A percentile compares a stretch with the other conserved stretches of the same genome.
Evolutionary conservation across 2,329 filamentous ascomycete genomes (phyloP).

Genomic region (Diaporthe sp.): DNA sequence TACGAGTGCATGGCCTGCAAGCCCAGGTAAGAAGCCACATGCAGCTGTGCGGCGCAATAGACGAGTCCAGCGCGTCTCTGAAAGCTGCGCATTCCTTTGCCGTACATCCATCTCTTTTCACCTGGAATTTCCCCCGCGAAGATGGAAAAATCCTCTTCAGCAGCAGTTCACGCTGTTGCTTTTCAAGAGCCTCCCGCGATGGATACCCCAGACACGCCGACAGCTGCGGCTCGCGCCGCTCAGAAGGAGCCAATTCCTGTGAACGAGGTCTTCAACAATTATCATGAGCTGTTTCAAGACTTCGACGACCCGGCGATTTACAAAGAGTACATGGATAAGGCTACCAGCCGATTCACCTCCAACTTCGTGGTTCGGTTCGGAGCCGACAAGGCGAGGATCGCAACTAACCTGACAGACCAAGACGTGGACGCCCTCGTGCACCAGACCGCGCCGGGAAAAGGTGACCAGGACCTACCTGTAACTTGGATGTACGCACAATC

Average conservation of each 20-base stretch:
- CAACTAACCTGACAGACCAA: constrained; percentile 62
- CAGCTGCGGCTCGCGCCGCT: constrained; percentile 8
- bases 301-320: constrained; percentile 66
- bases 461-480: constrained; percentile 58
- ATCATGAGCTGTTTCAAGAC: constrained; percentile 56
- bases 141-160: background rate
- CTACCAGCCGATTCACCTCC: constrained; percentile 54
- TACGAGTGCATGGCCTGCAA: background rate
- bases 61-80: background rate
- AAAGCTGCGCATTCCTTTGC: constrained; percentile 6
- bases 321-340: constrained; percentile 54
- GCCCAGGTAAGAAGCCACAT: constrained; percentile 20
- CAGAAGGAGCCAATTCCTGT: constrained; percentile 23
- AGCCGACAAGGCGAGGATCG: constrained; percentile 65
- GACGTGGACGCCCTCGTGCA: constrained; percentile 56
- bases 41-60: constrained; percentile 33
- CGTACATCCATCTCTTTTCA: background rate
- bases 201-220: constrained; percentile 40
- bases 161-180: constrained; percentile 7
- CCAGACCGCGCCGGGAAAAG: constrained; percentile 44
- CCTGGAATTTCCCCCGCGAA: background rate
- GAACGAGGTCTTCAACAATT: constrained; percentile 33
- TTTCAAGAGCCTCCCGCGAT: constrained; percentile 19
- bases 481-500: constrained; percentile 75
- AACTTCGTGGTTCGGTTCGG: constrained; percentile 79